These are phyloP conservation scores for Stagonosporopsis chrysanthemi DNA, from an alignment of 2,329 filamentous ascomycete genomes.

Conservation along the genomic window DNA sequence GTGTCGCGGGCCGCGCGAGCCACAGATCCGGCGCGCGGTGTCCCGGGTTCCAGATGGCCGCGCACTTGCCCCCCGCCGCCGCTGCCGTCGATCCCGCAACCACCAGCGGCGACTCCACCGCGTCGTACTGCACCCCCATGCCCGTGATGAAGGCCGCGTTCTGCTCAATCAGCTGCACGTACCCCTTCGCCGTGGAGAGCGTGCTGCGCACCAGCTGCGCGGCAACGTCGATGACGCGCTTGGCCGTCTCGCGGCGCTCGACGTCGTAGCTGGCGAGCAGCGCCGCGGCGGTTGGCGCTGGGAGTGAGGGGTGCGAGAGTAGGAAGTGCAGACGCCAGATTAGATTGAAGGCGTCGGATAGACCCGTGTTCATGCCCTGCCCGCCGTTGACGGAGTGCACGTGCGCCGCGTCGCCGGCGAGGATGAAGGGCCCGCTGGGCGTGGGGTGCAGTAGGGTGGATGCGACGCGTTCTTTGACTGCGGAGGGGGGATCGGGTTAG, in stretches of 20 bases:
- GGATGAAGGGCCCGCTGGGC: slow-evolving; percentile 22
- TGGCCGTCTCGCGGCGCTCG: slow-evolving; percentile 55
- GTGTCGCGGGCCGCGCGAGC: slow-evolving; percentile 2
- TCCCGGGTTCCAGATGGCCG: slow-evolving; percentile 28
- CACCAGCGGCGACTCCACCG: slow-evolving; percentile 47
- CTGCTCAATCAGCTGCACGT: slow-evolving; percentile 57
- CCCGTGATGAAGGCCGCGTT: slow-evolving; percentile 60
- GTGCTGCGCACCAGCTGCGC: slow-evolving; percentile 58
- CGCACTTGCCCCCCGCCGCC: no score
- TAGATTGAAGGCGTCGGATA: slow-evolving; percentile 27
- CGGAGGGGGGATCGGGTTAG: no score
- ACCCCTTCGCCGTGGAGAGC: slow-evolving; percentile 53
- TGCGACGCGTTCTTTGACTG: slow-evolving; percentile 32
- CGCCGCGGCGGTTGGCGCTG: not conserved
- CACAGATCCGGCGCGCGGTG: slow-evolving; percentile 40
- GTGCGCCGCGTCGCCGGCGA: slow-evolving; percentile 32
- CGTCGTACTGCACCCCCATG: slow-evolving; percentile 55
- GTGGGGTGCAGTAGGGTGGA: slow-evolving; percentile 23
- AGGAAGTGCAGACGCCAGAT: slow-evolving; percentile 26
- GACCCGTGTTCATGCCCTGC: slow-evolving; percentile 33
- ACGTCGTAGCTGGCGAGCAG: slow-evolving; percentile 54
- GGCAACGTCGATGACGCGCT: slow-evolving; percentile 58
- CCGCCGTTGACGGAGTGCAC: slow-evolving; percentile 34
- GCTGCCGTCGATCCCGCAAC: no score
- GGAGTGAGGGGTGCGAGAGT: slow-evolving; percentile 4